Percentiles rank a stretch among this genome's conserved stretches.
phyloP scores from a whole-genome alignment of 257 asterid species.

The Knoxia roxburghii region DNA sequence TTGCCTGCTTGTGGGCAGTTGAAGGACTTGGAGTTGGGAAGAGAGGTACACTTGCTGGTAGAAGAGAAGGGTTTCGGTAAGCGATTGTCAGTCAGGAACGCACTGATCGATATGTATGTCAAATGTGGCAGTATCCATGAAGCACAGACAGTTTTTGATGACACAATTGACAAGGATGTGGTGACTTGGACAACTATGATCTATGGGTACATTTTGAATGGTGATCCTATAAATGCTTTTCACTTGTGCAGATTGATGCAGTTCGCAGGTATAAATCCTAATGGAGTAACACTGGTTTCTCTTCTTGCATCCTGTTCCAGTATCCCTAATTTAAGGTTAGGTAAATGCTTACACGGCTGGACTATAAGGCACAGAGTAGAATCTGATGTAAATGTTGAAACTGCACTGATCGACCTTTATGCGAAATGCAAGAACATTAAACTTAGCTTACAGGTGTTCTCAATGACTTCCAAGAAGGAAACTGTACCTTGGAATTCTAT shows the following conservation, averaged over 20 bases:
- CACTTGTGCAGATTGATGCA: constrained; percentile 65
- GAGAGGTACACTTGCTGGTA: constrained; percentile 50
- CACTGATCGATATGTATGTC: constrained; percentile 75
- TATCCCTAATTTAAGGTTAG: constrained; percentile 53
- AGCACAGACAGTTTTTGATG: constrained; percentile 54
- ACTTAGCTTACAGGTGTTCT: constrained; percentile 52
- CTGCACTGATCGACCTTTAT: constrained; percentile 74
- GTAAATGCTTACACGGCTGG: constrained; percentile 91
- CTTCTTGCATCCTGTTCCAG: constrained; percentile 60
- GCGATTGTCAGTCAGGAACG: constrained; percentile 61
- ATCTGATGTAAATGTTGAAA: constrained; percentile 68
- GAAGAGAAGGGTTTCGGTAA: constrained; percentile 40
- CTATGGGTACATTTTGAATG: constrained; percentile 53
- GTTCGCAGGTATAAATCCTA: constrained; percentile 71
- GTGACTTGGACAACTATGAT: constrained; percentile 83
- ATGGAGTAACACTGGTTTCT: constrained; percentile 71
- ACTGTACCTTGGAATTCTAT: constrained; percentile 90
- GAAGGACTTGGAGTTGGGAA: constrained; percentile 54
- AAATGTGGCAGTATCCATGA: constrained; percentile 65
- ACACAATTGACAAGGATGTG: constrained; percentile 63
- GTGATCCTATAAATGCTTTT: constrained; percentile 39
- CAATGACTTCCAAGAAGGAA: constrained; percentile 51
- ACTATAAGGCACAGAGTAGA: constrained; percentile 59
- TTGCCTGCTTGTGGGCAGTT: constrained; percentile 76
- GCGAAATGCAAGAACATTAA: constrained; percentile 57